Base-by-base conservation (phyloP, 164 flowering plant genomes). In the Pachysandra terminalis region DNA sequence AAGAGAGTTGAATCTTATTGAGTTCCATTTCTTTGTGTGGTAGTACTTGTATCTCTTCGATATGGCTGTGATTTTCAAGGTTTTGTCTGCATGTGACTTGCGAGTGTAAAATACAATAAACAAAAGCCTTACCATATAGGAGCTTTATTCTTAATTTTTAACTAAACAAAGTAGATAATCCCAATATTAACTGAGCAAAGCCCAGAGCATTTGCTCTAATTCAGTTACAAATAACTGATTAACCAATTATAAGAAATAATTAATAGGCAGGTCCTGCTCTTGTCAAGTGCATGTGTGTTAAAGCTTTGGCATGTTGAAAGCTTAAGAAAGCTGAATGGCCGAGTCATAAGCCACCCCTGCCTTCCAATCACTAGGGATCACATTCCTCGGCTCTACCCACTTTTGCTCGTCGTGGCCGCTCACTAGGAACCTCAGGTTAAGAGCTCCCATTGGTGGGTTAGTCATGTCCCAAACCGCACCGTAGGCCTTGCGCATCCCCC, bases 281-380 rank as follows among this genome's bases (percentile, higher is more conserved):
- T 32, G 7, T 32, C 37, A 32, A 32, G 7, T 32, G n/a, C n/a
- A 32, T 32, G 37, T 32, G 37, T 3, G 37, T 10, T 40, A 40
- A 45, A 45, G 17, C 16, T n/a, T 45, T 45, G 51, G 15, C 4
- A 45, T 12, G 10, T 45, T 45, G 6, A 40, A 13, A 45, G 51
- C 51, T 75, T 74, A 80, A 55, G 21, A 55, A 52, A 91, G 86
- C 76, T 83, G 85, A 58, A 89, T 59, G 54, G 53, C 24, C 0
- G 96, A 73, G 78, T 87, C 87, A 70, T 89, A 91, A 45, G 79
- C 80, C 55, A 62, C 84, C 23, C 97, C 96, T 59, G 84, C 79
- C 74, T 88, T 82, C 98, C 97, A 91, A 23, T 83, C 77, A 57
- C 62, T 24, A 8, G 98, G 89, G 32, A 93, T 78, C 19, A 65